Percentiles rank a stretch among this genome's conserved stretches.
Evolutionary conservation across 176 grass and related monocot species (phyloP).

Genomic region (Aegilops sharonensis): DNA sequence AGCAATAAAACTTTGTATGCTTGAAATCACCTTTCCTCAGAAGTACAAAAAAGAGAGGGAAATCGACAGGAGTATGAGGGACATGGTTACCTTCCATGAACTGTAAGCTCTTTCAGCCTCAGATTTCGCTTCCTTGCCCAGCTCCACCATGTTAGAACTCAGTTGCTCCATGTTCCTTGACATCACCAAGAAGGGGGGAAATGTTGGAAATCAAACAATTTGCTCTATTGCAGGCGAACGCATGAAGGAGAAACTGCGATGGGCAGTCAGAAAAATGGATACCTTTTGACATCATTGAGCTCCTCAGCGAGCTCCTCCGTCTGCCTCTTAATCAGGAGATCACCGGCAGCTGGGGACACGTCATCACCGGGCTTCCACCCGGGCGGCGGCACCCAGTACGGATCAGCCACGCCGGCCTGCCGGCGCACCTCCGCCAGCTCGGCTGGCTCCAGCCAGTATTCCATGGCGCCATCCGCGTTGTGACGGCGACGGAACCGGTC

Average conservation of each 20-base stretch:
- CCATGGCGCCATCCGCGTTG: slow-evolving; percentile 86
- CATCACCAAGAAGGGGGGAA: neutral
- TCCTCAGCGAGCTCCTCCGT: slow-evolving; percentile 65
- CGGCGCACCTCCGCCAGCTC: slow-evolving; percentile 56
- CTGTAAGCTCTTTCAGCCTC: slow-evolving; percentile 35
- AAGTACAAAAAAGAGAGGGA: neutral
- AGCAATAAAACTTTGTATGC: neutral
- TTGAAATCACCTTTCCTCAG: slow-evolving; percentile 9
- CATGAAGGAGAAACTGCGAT: neutral
- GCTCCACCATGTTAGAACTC: slow-evolving; percentile 28
- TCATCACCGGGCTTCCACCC: slow-evolving; percentile 81
- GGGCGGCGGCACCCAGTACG: slow-evolving; percentile 69
- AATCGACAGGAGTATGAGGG: neutral
- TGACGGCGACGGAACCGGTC: slow-evolving; percentile 74
- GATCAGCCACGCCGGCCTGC: slow-evolving; percentile 65
- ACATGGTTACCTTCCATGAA: slow-evolving; percentile 38
- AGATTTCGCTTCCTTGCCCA: slow-evolving; percentile 36
- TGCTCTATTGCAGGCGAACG: neutral
- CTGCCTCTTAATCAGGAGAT: slow-evolving; percentile 52
- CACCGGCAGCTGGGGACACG: slow-evolving; percentile 40
- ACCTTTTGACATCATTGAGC: slow-evolving; percentile 48
- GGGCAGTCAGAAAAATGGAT: neutral
- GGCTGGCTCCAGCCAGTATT: slow-evolving; percentile 94
- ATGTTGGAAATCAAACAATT: neutral
- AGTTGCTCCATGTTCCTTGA: slow-evolving; percentile 52